phyloP scores from a whole-genome alignment of 805 yeast species.

The Naumovozyma castellii region DNA sequence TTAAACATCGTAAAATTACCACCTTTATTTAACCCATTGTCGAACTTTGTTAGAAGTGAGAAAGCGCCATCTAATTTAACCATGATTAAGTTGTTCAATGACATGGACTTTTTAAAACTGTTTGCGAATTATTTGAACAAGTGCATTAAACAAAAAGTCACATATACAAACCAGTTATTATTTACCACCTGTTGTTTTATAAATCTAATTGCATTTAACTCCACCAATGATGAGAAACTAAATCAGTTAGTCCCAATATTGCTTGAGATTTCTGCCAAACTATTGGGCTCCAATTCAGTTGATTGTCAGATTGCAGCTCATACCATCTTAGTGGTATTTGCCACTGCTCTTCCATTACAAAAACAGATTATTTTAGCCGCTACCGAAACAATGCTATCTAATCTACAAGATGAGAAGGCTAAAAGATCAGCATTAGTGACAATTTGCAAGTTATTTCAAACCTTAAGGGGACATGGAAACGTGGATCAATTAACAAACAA shows the following conservation, averaged over 20 bases:
- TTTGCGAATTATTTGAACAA: slow-evolving; percentile 45
- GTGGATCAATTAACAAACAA: slow-evolving; percentile 35
- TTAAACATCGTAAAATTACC: slow-evolving; percentile 71
- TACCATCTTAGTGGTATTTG: slow-evolving; percentile 68
- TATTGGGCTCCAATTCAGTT: slow-evolving; percentile 38
- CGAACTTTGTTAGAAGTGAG: slow-evolving; percentile 53
- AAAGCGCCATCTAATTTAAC: slow-evolving; percentile 58
- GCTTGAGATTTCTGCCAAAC: slow-evolving; percentile 48
- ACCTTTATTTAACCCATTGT: slow-evolving; percentile 64
- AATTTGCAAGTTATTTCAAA: slow-evolving; percentile 41
- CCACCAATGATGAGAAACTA: slow-evolving; percentile 35
- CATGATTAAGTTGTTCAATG: slow-evolving; percentile 64
- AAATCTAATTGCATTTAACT: slow-evolving; percentile 51
- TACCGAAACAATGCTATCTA: slow-evolving; percentile 44
- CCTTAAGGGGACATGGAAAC: slow-evolving; percentile 34
- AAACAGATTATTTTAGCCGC: slow-evolving; percentile 49
- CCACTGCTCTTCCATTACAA: slow-evolving; percentile 58
- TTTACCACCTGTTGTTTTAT: slow-evolving; percentile 68
- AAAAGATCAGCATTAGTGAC: slow-evolving; percentile 39
- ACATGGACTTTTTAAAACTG: slow-evolving; percentile 55
- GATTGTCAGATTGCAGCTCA: slow-evolving; percentile 79
- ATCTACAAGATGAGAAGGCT: slow-evolving; percentile 33
- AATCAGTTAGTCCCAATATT: slow-evolving; percentile 45
- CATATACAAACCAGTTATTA: slow-evolving; percentile 62
- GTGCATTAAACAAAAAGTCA: slow-evolving; percentile 41